Evolutionary conservation across 2,329 filamentous ascomycete genomes (phyloP).

Genomic region (Madurella mycetomatis): DNA sequence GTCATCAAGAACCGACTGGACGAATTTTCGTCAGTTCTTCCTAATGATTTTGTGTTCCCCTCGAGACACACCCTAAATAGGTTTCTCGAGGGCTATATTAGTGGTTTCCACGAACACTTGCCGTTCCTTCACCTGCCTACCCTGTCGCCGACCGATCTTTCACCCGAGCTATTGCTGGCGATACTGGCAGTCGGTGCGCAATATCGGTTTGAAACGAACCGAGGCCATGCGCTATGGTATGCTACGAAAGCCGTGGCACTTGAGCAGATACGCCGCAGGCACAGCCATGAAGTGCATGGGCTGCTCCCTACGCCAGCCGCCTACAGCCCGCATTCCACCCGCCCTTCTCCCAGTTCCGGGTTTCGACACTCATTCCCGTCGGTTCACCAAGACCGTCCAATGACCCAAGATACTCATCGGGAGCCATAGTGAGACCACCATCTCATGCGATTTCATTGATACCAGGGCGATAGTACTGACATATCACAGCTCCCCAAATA

Average conservation of each 20-base stretch:
- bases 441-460: background rate
- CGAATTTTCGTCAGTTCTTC: conserved; percentile 57
- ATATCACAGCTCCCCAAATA: conserved; percentile 49
- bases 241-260: conserved; percentile 54
- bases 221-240: conserved; percentile 58
- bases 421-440: conserved; percentile 51
- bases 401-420: conserved; percentile 54
- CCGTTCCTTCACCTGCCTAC: conserved; percentile 66
- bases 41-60: conserved; percentile 61
- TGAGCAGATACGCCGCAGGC: conserved; percentile 55
- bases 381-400: conserved; percentile 52
- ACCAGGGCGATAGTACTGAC: conserved; percentile 2
- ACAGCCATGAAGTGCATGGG: conserved; percentile 54
- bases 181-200: conserved; percentile 64
- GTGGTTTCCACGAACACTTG: conserved; percentile 57
- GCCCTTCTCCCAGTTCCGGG: conserved; percentile 53
- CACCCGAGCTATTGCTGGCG: conserved; percentile 63
- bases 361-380: conserved; percentile 57
- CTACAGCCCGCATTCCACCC: conserved; percentile 57
- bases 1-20: conserved; percentile 55
- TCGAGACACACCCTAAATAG: conserved; percentile 64
- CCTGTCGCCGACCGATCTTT: conserved; percentile 57
- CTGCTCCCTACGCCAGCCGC: conserved; percentile 53
- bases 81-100: conserved; percentile 66
- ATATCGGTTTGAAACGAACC: conserved; percentile 58